These are phyloP conservation scores for Geotrichum citri-aurantii DNA, from an alignment of 1,139 yeast species.

Conservation along the genomic window DNA sequence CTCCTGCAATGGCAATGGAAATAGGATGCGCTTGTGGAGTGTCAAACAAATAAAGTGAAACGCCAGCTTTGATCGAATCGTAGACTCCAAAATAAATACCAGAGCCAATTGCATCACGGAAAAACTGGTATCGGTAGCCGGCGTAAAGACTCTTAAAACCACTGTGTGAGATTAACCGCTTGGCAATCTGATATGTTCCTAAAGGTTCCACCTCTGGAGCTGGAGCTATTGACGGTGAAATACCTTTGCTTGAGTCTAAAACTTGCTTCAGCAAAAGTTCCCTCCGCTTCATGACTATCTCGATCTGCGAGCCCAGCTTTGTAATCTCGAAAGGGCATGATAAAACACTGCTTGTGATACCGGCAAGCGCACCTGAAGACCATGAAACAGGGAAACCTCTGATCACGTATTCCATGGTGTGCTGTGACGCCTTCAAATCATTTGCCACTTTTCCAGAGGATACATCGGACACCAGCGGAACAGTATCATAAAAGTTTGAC, in stretches of 20 bases:
- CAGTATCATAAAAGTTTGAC: constrained; percentile 22
- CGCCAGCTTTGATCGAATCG: constrained; percentile 53
- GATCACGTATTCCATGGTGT: constrained; percentile 32
- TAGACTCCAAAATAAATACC: constrained; percentile 71
- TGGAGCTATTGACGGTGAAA: constrained; percentile 4
- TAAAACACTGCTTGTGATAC: constrained; percentile 56
- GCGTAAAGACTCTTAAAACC: constrained; percentile 65
- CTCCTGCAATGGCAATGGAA: constrained; percentile 64
- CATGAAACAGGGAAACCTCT: constrained; percentile 63
- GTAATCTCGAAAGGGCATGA: constrained; percentile 87
- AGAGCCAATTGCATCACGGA: constrained; percentile 63
- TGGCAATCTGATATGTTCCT: constrained; percentile 46
- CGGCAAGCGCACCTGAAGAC: constrained; percentile 60
- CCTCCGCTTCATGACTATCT: constrained; percentile 41
- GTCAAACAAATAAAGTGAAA: constrained; percentile 28
- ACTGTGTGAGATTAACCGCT: constrained; percentile 48
- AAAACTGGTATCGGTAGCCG: constrained; percentile 61
- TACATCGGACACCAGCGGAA: constrained; percentile 5
- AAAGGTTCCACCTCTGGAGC: constrained; percentile 16
- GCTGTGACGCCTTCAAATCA: constrained; percentile 1
- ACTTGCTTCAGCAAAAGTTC: constrained; percentile 32
- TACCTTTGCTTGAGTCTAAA: constrained; percentile 9
- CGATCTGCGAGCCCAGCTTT: constrained; percentile 72
- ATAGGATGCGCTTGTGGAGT: constrained; percentile 36
- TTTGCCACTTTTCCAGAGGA: neutral